Percentiles rank a stretch among this genome's conserved stretches.
phyloP scores from a whole-genome alignment of 768 basidiomycete genomes.

The Rhizopogon roseolus region DNA sequence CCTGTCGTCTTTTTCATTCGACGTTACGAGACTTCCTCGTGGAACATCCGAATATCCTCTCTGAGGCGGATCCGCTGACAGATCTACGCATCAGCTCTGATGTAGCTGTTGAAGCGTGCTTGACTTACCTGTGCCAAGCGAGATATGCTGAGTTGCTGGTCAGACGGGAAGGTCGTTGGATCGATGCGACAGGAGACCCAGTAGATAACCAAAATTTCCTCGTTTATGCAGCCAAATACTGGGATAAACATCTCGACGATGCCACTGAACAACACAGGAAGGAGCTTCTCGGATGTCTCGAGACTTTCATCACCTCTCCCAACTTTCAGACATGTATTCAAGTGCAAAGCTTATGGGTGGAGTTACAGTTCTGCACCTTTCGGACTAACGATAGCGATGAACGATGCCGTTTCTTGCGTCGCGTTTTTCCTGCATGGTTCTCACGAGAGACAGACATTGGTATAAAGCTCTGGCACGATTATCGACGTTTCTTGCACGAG shows the following conservation, averaged over 20 bases:
- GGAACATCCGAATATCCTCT: background rate
- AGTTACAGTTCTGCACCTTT: background rate
- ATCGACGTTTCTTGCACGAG: background rate
- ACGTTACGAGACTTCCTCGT: background rate
- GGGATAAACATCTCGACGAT: constrained; percentile 27
- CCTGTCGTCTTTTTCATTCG: background rate
- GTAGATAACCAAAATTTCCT: constrained; percentile 22
- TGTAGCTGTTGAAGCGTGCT: constrained; percentile 14
- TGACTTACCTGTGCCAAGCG: constrained; percentile 20
- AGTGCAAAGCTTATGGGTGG: constrained; percentile 28
- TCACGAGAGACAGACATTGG: background rate
- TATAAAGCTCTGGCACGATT: background rate
- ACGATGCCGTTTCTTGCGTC: background rate
- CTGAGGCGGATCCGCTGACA: background rate
- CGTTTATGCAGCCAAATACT: constrained; percentile 27
- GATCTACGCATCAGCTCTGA: background rate
- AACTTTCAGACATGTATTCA: constrained; percentile 28
- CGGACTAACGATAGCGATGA: background rate
- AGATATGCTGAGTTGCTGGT: constrained; percentile 15
- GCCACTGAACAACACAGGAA: background rate
- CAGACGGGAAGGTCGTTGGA: constrained; percentile 14
- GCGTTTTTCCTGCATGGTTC: background rate
- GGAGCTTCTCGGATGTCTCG: constrained; percentile 8
- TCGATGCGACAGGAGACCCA: constrained; percentile 14
- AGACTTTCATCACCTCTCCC: constrained; percentile 19